Percentiles rank a stretch among this genome's conserved stretches.
Conservation (phyloP, 257 asterid genomes). For the Linderniella brevidens region DNA sequence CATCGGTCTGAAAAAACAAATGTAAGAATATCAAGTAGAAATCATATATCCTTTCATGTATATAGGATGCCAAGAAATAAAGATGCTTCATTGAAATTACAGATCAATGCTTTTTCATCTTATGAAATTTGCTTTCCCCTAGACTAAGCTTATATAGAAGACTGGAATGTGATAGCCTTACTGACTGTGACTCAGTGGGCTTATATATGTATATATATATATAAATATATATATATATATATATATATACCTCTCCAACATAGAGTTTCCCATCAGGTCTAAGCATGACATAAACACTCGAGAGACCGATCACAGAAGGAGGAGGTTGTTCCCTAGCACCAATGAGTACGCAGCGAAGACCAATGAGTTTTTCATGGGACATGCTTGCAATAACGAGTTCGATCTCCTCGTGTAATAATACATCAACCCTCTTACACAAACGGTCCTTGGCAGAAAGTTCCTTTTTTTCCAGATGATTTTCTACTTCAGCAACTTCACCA, state of each 20-base stretch:
- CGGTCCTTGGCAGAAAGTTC: constrained; percentile 14
- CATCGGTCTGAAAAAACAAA: constrained; percentile 49
- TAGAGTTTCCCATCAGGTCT: constrained; percentile 61
- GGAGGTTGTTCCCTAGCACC: constrained; percentile 84
- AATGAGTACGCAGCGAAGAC: constrained; percentile 30
- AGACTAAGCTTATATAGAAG: too few relatives aligned
- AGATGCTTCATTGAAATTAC: too few relatives aligned
- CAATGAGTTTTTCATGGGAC: constrained; percentile 25
- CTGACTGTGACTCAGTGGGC: too few relatives aligned
- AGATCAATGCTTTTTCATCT: too few relatives aligned
- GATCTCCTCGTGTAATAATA: constrained; percentile 27
- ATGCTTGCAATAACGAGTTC: constrained; percentile 33
- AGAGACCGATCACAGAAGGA: constrained; percentile 80
- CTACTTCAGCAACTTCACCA: constrained; percentile 10
- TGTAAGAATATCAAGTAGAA: background rate
- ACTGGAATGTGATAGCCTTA: too few relatives aligned
- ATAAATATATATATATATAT: background rate
- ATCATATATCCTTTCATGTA: too few relatives aligned
- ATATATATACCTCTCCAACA: constrained; percentile 62
- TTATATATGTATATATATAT: too few relatives aligned
- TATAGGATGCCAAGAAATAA: too few relatives aligned
- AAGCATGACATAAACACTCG: constrained; percentile 71
- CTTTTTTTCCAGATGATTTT: constrained; percentile 10
- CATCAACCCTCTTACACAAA: constrained; percentile 11
- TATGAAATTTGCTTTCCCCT: too few relatives aligned